Evolutionary conservation across 495 filamentous ascomycete genomes (phyloP).

Genomic region (Tetracladium setigerum): DNA sequence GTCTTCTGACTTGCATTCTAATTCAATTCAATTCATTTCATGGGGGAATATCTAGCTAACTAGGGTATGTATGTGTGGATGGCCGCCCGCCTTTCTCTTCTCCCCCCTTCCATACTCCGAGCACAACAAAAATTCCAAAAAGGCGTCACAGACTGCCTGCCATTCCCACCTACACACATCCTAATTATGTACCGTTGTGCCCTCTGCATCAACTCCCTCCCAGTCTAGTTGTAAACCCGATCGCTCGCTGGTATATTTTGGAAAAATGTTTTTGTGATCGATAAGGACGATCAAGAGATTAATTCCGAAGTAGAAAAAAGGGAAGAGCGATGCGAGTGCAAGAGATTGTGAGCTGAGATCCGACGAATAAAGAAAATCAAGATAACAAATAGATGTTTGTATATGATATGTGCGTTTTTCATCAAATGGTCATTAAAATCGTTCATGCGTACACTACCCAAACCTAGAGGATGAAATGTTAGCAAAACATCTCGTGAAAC

Average conservation of each 20-base stretch:
- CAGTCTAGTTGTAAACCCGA: slow-evolving; percentile 12
- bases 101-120: too few relatives aligned
- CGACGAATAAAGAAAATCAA: slow-evolving; percentile 2
- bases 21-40: too few relatives aligned
- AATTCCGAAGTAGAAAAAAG: slow-evolving; percentile 1
- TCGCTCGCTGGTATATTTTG: slow-evolving; percentile 17
- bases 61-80: too few relatives aligned
- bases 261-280: slow-evolving; percentile 4
- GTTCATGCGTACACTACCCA: slow-evolving; percentile 23
- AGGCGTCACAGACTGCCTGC: too few relatives aligned
- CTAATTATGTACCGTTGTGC: too few relatives aligned
- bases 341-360: too few relatives aligned
- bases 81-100: too few relatives aligned
- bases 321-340: not conserved
- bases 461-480: slow-evolving; percentile 13
- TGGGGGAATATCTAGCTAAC: too few relatives aligned
- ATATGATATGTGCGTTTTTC: not conserved
- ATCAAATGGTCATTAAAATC: slow-evolving; percentile 8
- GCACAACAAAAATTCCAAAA: too few relatives aligned
- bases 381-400: not conserved
- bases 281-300: not conserved
- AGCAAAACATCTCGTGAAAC: slow-evolving; percentile 1
- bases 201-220: slow-evolving; percentile 2
- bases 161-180: too few relatives aligned
- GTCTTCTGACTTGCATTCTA: too few relatives aligned